A percentile compares a stretch with the other conserved stretches of the same genome.
Conservation (phyloP, 2,329 filamentous ascomycete genomes). For the Sporothrix luriei region DNA sequence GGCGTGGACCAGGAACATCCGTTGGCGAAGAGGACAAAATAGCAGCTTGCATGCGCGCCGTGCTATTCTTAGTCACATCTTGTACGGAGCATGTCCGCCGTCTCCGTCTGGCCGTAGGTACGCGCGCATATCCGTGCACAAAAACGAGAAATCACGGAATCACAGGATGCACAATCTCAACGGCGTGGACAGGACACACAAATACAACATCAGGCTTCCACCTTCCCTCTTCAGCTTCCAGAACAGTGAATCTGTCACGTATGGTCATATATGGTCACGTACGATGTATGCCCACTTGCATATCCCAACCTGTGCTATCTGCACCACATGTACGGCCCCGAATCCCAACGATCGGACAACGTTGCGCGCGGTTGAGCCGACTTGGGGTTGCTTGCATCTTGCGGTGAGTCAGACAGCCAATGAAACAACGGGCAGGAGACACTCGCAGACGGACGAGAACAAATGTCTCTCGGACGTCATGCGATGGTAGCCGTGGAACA, state of each 20-base stretch:
- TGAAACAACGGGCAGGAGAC: neutral
- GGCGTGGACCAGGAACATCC: neutral
- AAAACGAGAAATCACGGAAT: too few species aligned
- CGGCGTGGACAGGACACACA: neutral
- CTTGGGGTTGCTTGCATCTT: conserved; percentile 1
- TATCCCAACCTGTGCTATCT: neutral
- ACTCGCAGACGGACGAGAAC: neutral
- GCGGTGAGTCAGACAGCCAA: conserved; percentile 26
- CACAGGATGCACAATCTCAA: neutral
- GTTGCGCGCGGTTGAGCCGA: neutral
- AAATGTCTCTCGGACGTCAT: neutral
- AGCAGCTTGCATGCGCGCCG: neutral
- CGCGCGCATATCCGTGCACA: neutral
- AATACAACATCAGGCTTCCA: neutral
- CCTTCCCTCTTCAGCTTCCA: neutral
- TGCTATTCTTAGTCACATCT: neutral
- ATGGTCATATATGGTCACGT: too few species aligned
- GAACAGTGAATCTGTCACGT: neutral
- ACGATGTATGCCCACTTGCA: too few species aligned
- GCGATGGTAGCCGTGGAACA: conserved; percentile 4
- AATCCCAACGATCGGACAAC: conserved; percentile 1
- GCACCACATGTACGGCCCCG: neutral
- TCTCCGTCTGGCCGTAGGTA: conserved; percentile 15
- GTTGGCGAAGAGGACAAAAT: neutral
- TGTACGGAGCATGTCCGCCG: too few species aligned